Evolutionary conservation across 176 grass and related monocot genomes (phyloP).

Genomic region (Avena atlantica): DNA sequence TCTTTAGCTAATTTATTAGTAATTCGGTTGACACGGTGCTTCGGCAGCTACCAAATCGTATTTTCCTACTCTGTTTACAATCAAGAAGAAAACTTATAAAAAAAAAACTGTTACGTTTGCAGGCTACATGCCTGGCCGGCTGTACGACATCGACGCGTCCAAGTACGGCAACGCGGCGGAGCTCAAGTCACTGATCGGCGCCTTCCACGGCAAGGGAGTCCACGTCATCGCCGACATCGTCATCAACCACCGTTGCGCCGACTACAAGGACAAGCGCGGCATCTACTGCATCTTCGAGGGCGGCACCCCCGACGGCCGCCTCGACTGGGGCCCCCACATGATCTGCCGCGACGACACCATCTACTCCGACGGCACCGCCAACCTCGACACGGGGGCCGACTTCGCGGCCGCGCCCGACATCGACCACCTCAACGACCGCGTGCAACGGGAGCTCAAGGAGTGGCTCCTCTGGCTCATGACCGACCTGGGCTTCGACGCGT

Average conservation of each 20-base stretch:
- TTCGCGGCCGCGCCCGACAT: slow-evolving; percentile 65
- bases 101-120: neutral
- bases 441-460: slow-evolving; percentile 58
- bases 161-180: slow-evolving; percentile 71
- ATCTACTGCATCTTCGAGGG: slow-evolving; percentile 86
- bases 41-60: no score
- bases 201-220: slow-evolving; percentile 57
- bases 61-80: neutral
- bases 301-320: neutral
- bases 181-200: slow-evolving; percentile 59
- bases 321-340: slow-evolving; percentile 86
- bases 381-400: slow-evolving; percentile 63
- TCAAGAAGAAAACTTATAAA: neutral
- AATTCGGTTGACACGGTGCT: neutral
- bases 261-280: slow-evolving; percentile 72
- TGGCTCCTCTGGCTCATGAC: slow-evolving; percentile 59
- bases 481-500: slow-evolving; percentile 43
- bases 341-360: slow-evolving; percentile 69
- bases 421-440: slow-evolving; percentile 74
- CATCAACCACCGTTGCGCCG: slow-evolving; percentile 91
- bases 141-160: slow-evolving; percentile 78
- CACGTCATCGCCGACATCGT: slow-evolving; percentile 76
- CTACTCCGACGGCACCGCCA: slow-evolving; percentile 65
- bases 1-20: neutral
- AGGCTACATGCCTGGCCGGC: slow-evolving; percentile 82